phyloP scores from a whole-genome alignment of 1,139 yeast species.

The Diutina pseudorugosa region DNA sequence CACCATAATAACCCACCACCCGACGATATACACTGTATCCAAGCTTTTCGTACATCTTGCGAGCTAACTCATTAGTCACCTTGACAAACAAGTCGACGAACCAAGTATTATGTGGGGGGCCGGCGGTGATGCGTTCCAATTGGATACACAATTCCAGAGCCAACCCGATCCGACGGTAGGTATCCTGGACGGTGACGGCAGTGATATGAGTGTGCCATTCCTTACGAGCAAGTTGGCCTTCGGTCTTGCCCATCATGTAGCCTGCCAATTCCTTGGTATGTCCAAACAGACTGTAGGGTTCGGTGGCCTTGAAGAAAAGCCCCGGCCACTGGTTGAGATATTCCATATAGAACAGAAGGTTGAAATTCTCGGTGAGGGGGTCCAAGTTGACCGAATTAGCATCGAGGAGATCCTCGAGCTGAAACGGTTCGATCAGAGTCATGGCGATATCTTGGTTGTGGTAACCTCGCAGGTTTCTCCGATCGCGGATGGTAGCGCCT shows the following conservation, averaged over 20 bases:
- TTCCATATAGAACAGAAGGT: conserved; percentile 70
- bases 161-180: conserved; percentile 72
- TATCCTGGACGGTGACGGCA: conserved; percentile 83
- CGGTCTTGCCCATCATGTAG: conserved; percentile 94
- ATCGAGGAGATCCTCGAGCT: conserved; percentile 68
- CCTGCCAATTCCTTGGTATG: conserved; percentile 21
- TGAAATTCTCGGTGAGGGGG: conserved; percentile 83
- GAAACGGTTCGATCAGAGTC: conserved; percentile 80
- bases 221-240: conserved; percentile 49
- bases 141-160: conserved; percentile 70
- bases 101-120: conserved; percentile 57
- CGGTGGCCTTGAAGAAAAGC: conserved; percentile 61
- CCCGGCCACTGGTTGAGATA: conserved; percentile 84
- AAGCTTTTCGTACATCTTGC: conserved; percentile 68
- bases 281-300: conserved; percentile 4
- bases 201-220: conserved; percentile 98
- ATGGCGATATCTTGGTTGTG: conserved; percentile 26
- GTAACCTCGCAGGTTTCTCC: not conserved
- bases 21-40: conserved; percentile 81
- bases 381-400: conserved; percentile 73
- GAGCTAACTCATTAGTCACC: conserved; percentile 70
- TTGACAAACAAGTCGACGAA: conserved; percentile 88
- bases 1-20: conserved; percentile 81
- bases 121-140: conserved; percentile 57
- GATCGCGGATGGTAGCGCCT: not conserved